Evolutionary conservation across 1,284 basidiomycete genomes (phyloP), one percentile per base, ranked within the genome.

Genomic region (Pholiota adiposa): DNA sequence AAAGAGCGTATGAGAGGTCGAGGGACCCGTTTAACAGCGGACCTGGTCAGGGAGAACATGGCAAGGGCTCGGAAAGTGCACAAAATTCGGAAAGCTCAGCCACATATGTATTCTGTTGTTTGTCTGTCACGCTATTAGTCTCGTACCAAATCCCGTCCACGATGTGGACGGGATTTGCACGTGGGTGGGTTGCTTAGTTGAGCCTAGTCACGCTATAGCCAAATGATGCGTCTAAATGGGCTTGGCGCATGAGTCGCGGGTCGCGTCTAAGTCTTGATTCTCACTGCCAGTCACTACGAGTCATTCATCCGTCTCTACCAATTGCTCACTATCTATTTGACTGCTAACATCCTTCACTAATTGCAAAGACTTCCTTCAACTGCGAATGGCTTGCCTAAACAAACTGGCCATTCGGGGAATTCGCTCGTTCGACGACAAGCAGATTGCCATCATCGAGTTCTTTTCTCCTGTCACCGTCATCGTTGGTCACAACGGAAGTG

Each of bases 401-500:
- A 96, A 95, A 75, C 88, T 96, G 43, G 91, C 90, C 3, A 92
- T 93, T 63, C 83, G 92, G 34, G 94, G 93, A 43, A 96, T 95
- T 58, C 88, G 93, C 16, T 94, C 93, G 0, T 97, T 97, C 70
- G 94, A 96, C 79, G 94, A 98, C 83, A 97, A 98, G 70, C 87
- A 92, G 66, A 87, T 97, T 63, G 86, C 95, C 12, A 88, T 98
- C 67, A 98, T 99, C 73, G 94, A 99, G 74, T 99, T 99, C 79
- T 98, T 96, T 78, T 90, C 90, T 14, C 97, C 97, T 1, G 91
- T 99, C 57, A 99, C 97, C 0, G 96, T 99, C 72, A 99, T 99
- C 65, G 96, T 99, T 7, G 97, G 97, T 4, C 94, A 97, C 79
- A 99, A 99, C 77, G 97, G 97, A 14, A 96, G 93, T 67, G 97